A percentile compares a stretch with the other conserved stretches of the same genome.
Conservation (phyloP, 2,329 filamentous ascomycete species). For the Hypoxylon sp. region DNA sequence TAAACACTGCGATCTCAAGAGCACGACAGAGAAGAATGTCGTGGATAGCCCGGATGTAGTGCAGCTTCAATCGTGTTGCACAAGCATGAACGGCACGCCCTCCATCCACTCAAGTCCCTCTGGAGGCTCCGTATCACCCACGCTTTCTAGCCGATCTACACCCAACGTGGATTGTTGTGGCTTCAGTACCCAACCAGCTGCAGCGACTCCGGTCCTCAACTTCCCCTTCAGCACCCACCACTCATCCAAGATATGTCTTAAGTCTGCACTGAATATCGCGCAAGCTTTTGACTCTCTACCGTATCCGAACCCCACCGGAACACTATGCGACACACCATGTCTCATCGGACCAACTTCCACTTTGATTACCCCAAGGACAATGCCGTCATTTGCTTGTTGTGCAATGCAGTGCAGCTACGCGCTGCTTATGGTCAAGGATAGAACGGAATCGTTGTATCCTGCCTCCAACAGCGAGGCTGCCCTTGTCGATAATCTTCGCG, state of each 20-base stretch:
- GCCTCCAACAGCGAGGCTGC: constrained; percentile 36
- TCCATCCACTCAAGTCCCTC: constrained; percentile 37
- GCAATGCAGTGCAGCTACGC: constrained; percentile 58
- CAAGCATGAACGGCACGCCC: constrained; percentile 40
- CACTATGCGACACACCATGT: constrained; percentile 46
- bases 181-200: constrained; percentile 31
- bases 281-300: constrained; percentile 56
- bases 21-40: constrained; percentile 39
- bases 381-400: constrained; percentile 56
- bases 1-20: constrained; percentile 59
- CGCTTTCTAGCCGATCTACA: constrained; percentile 43
- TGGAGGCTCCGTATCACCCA: constrained; percentile 43
- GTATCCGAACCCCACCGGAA: constrained; percentile 54
- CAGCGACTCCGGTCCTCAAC: constrained; percentile 29
- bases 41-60: constrained; percentile 43
- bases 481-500: constrained; percentile 49
- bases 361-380: constrained; percentile 53
- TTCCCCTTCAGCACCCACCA: constrained; percentile 57
- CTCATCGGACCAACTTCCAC: constrained; percentile 50
- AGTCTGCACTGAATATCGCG: constrained; percentile 58
- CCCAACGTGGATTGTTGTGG: constrained; percentile 36
- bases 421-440: constrained; percentile 54
- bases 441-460: constrained; percentile 51
- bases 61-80: constrained; percentile 50
- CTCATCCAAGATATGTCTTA: constrained; percentile 59